Conservation (phyloP, 1,284 basidiomycete genomes). For the Leccinum cinnamomeum region DNA sequence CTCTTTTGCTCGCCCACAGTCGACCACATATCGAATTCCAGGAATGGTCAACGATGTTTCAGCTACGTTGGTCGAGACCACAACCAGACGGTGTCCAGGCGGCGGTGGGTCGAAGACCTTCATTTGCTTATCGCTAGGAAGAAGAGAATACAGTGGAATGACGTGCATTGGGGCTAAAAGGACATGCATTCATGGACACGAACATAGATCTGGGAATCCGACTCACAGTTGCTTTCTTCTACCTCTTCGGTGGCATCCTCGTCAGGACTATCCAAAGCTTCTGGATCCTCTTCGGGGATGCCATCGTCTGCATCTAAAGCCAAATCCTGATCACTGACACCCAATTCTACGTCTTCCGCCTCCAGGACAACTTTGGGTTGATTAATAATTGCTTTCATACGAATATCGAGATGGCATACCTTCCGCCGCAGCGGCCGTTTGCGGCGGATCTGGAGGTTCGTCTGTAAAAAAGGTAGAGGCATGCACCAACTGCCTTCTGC, state of each 20-base stretch:
- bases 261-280: constrained; percentile 52
- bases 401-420: constrained; percentile 18
- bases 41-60: constrained; percentile 98
- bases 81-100: constrained; percentile 85
- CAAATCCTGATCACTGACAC: constrained; percentile 43
- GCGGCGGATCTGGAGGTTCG: constrained; percentile 9
- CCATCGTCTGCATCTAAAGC: constrained; percentile 61
- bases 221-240: constrained; percentile 63
- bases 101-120: constrained; percentile 92
- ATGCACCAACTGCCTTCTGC: constrained; percentile 37
- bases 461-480: constrained; percentile 33
- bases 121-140: constrained; percentile 96
- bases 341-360: constrained; percentile 82
- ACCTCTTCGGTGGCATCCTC: constrained; percentile 56
- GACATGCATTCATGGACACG: constrained; percentile 1
- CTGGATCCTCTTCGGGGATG: constrained; percentile 46
- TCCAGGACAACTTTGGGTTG: constrained; percentile 56
- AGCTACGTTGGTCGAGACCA: constrained; percentile 98
- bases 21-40: constrained; percentile 96
- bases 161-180: constrained; percentile 76
- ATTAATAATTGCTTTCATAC: constrained; percentile 1
- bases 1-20: constrained; percentile 96
- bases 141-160: constrained; percentile 94
- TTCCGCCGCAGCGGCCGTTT: constrained; percentile 24
- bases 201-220: background rate